Percentiles rank a stretch among this genome's conserved stretches.
Conservation (phyloP, 2,329 filamentous ascomycete genomes). For the Cryphonectria carpinicola region DNA sequence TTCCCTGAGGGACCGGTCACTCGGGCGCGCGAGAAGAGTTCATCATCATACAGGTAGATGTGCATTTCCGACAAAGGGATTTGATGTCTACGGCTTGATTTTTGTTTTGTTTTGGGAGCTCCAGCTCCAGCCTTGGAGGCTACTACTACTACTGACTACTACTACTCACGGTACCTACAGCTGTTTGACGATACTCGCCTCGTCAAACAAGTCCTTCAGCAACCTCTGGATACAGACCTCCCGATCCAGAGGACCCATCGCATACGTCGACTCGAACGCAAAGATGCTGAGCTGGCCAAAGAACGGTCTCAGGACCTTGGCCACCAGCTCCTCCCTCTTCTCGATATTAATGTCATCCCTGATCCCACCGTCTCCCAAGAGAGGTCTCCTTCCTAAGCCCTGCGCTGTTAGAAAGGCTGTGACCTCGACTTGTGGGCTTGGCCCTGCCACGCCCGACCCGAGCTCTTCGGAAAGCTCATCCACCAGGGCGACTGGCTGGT, state of each 20-base stretch:
- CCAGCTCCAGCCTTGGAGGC: background rate
- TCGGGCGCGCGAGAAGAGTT: background rate
- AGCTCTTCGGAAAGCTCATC: constrained; percentile 84
- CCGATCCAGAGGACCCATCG: constrained; percentile 72
- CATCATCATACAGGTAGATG: background rate
- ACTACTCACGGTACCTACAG: constrained; percentile 42
- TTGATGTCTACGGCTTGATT: background rate
- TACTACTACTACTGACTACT: background rate
- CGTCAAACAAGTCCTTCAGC: constrained; percentile 78
- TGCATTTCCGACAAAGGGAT: background rate
- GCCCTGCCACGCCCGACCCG: constrained; percentile 47
- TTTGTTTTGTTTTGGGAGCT: constrained; percentile 3
- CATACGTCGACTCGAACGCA: constrained; percentile 90
- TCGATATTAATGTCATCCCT: constrained; percentile 61
- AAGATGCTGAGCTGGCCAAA: constrained; percentile 91
- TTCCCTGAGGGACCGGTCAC: background rate
- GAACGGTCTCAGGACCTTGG: constrained; percentile 82
- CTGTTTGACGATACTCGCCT: constrained; percentile 68
- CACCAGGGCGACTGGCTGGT: constrained; percentile 74
- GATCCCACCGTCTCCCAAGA: constrained; percentile 57
- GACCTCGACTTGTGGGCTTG: constrained; percentile 42
- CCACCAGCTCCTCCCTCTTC: constrained; percentile 69
- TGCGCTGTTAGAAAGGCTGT: constrained; percentile 42
- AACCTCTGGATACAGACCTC: constrained; percentile 66
- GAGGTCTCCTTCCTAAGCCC: constrained; percentile 48